phyloP scores from a whole-genome alignment of 805 yeast genomes.

The Kuraishia floccosa region DNA sequence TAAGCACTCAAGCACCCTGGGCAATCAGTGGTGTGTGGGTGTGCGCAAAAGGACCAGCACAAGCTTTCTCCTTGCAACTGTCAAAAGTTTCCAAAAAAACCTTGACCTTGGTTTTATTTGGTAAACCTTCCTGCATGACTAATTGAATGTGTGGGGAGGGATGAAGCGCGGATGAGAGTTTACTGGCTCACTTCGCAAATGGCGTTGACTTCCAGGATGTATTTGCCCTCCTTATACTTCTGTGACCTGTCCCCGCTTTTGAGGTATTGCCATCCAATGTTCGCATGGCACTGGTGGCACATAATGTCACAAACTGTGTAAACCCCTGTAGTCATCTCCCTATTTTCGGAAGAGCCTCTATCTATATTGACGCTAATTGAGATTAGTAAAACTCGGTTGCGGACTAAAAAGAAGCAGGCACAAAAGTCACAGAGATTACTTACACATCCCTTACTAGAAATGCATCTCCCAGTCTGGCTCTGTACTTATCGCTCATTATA shows the following conservation, averaged over 20 bases:
- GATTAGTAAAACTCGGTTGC: constrained; percentile 1
- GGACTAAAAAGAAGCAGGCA: neutral
- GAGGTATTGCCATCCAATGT: constrained; percentile 57
- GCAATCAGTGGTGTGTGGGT: no score
- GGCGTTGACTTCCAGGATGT: constrained; percentile 32
- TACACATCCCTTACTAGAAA: constrained; percentile 35
- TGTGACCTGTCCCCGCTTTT: constrained; percentile 32
- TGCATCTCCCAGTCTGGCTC: constrained; percentile 49
- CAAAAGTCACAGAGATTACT: constrained; percentile 5
- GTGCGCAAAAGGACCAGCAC: no score
- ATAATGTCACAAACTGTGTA: constrained; percentile 44
- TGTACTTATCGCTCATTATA: constrained; percentile 26
- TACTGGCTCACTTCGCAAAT: constrained; percentile 8
- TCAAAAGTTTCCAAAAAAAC: no score
- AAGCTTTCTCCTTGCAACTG: no score
- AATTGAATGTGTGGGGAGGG: no score
- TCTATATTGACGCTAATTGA: constrained; percentile 9
- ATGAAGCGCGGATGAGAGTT: no score
- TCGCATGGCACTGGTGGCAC: constrained; percentile 41
- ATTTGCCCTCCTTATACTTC: constrained; percentile 51
- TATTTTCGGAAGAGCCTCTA: constrained; percentile 9
- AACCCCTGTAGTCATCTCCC: constrained; percentile 46
- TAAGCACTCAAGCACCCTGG: no score
- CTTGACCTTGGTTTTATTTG: no score
- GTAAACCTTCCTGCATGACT: no score